These are phyloP conservation scores for Fusarium pseudonygamai DNA, from an alignment of 2,329 filamentous ascomycete species.

Conservation along the genomic window DNA sequence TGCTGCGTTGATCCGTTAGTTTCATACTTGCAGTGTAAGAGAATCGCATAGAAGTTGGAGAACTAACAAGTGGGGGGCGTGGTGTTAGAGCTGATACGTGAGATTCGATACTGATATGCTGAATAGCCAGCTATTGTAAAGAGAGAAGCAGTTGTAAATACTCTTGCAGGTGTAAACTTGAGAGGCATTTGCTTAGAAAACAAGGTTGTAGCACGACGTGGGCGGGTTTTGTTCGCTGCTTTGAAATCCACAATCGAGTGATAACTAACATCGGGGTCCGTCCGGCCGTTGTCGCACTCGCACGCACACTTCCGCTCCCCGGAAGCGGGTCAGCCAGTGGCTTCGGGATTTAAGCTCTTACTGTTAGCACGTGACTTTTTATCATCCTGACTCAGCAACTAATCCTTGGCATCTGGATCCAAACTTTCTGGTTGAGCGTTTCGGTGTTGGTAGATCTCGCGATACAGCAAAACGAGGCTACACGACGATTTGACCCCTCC, in stretches of 20 bases:
- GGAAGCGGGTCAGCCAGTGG: conserved; percentile 34
- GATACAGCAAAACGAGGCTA: conserved; percentile 32
- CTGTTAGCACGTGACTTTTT: conserved; percentile 28
- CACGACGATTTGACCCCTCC: conserved; percentile 23
- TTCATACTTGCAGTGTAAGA: conserved; percentile 41
- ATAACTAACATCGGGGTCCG: conserved; percentile 39
- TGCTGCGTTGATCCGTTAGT: conserved; percentile 35
- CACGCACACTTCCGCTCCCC: not conserved
- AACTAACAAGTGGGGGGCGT: conserved; percentile 38
- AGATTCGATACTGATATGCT: conserved; percentile 42
- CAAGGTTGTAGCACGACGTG: conserved; percentile 26
- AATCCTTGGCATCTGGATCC: conserved; percentile 35
- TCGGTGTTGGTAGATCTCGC: conserved; percentile 25
- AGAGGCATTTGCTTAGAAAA: conserved; percentile 40
- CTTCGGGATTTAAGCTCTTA: conserved; percentile 20
- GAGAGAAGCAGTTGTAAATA: conserved; percentile 44
- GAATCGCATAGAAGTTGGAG: conserved; percentile 16
- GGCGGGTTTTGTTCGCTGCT: conserved; percentile 36
- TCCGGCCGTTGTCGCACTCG: conserved; percentile 20
- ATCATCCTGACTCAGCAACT: conserved; percentile 40
- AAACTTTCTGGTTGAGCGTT: conserved; percentile 41
- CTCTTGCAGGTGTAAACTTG: conserved; percentile 40
- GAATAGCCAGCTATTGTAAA: conserved; percentile 44
- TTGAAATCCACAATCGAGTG: conserved; percentile 47
- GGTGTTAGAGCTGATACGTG: conserved; percentile 32